Evolutionary conservation across 371 early-diverging fungal species (phyloP).

Genomic region (Basidiobolus meristosporus): DNA sequence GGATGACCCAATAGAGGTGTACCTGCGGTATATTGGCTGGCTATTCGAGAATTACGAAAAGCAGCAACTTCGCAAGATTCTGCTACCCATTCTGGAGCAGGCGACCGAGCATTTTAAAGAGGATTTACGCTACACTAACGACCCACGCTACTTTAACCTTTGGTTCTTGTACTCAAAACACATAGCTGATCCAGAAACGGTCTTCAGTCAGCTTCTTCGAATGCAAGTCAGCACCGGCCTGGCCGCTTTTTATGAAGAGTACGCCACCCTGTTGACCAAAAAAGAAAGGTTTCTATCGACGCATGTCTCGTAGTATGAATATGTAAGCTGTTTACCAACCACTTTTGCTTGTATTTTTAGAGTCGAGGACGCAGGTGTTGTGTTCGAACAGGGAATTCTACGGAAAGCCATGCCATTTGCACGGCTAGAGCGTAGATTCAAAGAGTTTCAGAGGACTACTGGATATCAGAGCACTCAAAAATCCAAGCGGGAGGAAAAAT

Average conservation of each 20-base stretch:
- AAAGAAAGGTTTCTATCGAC: slow-evolving; percentile 23
- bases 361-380: too few relatives aligned
- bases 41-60: slow-evolving; percentile 44
- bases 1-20: slow-evolving; percentile 62
- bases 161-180: slow-evolving; percentile 51
- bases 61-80: slow-evolving; percentile 24
- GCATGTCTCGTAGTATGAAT: too few relatives aligned
- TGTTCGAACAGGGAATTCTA: too few relatives aligned
- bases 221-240: slow-evolving; percentile 47
- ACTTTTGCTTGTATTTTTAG: too few relatives aligned
- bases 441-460: too few relatives aligned
- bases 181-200: slow-evolving; percentile 26
- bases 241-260: slow-evolving; percentile 59
- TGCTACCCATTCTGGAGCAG: slow-evolving; percentile 29
- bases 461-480: too few relatives aligned
- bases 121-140: slow-evolving; percentile 45
- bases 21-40: slow-evolving; percentile 46
- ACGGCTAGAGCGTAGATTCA: too few relatives aligned
- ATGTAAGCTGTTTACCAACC: too few relatives aligned
- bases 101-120: slow-evolving; percentile 34
- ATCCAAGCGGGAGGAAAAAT: too few relatives aligned
- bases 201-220: slow-evolving; percentile 43
- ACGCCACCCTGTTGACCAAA: slow-evolving; percentile 36
- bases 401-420: too few relatives aligned
- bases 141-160: slow-evolving; percentile 49